Percentiles rank a stretch among this genome's conserved stretches.
These are phyloP conservation scores for Wickerhamomyces hampshirensis DNA, from an alignment of 805 yeast genomes.

Conservation along the genomic window DNA sequence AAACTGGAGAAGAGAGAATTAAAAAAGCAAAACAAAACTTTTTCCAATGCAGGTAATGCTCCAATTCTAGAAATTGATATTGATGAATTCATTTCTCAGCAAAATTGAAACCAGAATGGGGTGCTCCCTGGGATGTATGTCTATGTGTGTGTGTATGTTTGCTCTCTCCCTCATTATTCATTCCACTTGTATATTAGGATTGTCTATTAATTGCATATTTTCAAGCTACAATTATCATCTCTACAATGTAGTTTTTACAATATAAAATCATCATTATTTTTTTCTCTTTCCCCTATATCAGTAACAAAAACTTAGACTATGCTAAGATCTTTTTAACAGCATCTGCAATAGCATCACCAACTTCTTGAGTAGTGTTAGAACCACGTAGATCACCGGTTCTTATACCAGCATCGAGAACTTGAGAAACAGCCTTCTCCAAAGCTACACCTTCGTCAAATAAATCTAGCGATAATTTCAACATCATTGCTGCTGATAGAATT, in stretches of 20 bases:
- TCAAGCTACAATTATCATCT: no score
- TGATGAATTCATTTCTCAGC: conserved; percentile 60
- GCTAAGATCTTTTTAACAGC: conserved; percentile 57
- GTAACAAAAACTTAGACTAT: no score
- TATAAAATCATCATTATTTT: no score
- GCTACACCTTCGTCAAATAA: conserved; percentile 81
- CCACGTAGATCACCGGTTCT: conserved; percentile 94
- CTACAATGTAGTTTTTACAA: no score
- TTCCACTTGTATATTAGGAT: no score
- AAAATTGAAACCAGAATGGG: conserved; percentile 54
- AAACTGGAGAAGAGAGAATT: conserved; percentile 53
- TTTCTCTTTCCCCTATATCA: no score
- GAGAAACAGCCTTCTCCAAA: conserved; percentile 81
- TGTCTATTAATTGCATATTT: no score
- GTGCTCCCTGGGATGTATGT: no score
- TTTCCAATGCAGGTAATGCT: conserved; percentile 59
- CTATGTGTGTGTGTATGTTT: no score
- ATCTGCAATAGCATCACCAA: conserved; percentile 87
- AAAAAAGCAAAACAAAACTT: conserved; percentile 36
- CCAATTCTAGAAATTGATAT: conserved; percentile 69
- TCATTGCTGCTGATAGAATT: conserved; percentile 93
- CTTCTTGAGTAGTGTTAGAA: conserved; percentile 74
- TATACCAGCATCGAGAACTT: conserved; percentile 75
- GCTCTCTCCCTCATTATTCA: no score
- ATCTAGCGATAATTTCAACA: conserved; percentile 88